These are phyloP conservation scores for Nidularia pulvinata DNA, from an alignment of 768 basidiomycete genomes.

Conservation along the genomic window DNA sequence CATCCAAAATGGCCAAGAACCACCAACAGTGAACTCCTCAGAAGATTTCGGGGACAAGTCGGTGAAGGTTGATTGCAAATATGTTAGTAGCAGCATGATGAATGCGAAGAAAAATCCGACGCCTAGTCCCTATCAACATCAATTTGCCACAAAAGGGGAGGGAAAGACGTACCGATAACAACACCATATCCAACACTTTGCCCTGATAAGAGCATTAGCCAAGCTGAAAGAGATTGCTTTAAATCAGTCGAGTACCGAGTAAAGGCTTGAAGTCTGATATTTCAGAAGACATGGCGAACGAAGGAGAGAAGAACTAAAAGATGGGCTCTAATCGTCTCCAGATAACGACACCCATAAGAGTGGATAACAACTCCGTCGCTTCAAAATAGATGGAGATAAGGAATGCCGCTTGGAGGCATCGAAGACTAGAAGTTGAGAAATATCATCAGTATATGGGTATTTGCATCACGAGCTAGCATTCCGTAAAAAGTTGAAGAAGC, in stretches of 20 bases:
- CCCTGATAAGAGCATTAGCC: conserved; percentile 15
- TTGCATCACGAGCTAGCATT: not conserved
- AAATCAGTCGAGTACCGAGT: conserved; percentile 20
- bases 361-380: not conserved
- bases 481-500: no score
- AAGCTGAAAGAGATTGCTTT: not conserved
- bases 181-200: conserved; percentile 50
- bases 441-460: not conserved
- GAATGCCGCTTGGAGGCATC: not conserved
- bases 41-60: conserved; percentile 42
- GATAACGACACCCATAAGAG: not conserved
- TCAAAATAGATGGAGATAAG: not conserved
- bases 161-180: conserved; percentile 33
- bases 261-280: conserved; percentile 37
- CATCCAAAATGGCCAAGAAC: not conserved
- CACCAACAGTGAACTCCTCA: conserved; percentile 45
- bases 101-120: conserved; percentile 51
- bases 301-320: not conserved
- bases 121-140: conserved; percentile 18
- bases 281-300: not conserved
- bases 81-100: conserved; percentile 43
- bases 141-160: not conserved
- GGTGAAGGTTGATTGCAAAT: conserved; percentile 44
- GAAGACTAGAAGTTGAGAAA: not conserved
- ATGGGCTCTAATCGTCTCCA: not conserved